phyloP scores from a whole-genome alignment of 371 early-diverging fungal species.

The Rhizomucor miehei region DNA sequence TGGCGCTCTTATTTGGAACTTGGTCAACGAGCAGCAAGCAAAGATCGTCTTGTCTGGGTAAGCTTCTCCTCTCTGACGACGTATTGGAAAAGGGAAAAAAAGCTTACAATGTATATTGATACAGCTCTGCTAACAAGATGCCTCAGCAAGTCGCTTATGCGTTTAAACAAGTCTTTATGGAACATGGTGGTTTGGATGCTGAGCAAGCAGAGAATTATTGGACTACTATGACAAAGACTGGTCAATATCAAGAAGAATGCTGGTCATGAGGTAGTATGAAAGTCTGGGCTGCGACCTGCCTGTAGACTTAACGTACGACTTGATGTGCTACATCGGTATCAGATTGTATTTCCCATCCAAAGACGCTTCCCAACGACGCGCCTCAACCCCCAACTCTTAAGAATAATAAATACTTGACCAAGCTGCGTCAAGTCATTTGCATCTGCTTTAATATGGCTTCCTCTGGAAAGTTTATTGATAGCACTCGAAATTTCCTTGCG shows the following conservation, averaged over 20 bases:
- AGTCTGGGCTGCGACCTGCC: too few species aligned
- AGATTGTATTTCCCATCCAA: too few species aligned
- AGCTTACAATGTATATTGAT: constrained; percentile 3
- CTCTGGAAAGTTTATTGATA: too few species aligned
- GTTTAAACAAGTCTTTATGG: constrained; percentile 58
- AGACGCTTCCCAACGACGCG: too few species aligned
- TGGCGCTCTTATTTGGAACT: constrained; percentile 57
- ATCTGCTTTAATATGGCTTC: too few species aligned
- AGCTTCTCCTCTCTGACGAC: not conserved
- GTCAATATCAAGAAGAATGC: constrained; percentile 86
- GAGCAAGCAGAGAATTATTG: constrained; percentile 65
- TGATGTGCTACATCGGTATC: too few species aligned
- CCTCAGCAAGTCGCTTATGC: constrained; percentile 80
- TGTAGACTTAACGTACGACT: too few species aligned
- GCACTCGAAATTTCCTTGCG: too few species aligned
- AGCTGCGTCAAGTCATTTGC: too few species aligned
- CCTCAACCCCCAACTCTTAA: too few species aligned
- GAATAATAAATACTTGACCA: too few species aligned
- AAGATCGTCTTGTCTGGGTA: constrained; percentile 74
- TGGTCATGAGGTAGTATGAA: constrained; percentile 52
- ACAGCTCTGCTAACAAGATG: constrained; percentile 78
- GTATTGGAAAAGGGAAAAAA: constrained; percentile 1
- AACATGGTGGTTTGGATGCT: constrained; percentile 50
- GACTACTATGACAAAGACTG: constrained; percentile 54
- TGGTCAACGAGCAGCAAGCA: constrained; percentile 58